Evolutionary conservation across 1,139 yeast genomes (phyloP), one percentile per base, ranked within the genome.

Genomic region (Geotrichum reessii): DNA sequence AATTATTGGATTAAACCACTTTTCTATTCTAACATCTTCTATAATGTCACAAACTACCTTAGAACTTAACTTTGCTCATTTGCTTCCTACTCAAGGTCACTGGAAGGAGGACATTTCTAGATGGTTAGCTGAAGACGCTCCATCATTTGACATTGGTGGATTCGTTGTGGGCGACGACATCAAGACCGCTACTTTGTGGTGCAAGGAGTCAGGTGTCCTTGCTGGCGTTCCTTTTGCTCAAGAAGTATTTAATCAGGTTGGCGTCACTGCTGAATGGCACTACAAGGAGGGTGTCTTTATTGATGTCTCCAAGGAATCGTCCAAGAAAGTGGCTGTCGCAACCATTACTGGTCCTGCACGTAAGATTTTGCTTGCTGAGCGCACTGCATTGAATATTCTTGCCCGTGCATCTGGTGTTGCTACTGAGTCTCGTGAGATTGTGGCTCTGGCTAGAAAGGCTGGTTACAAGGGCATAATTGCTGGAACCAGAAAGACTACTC

Each of bases 401-500:
- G 85, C 96, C 19, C 79, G 98, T 67, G 79, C 91, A 49, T 86
- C 96, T 1, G 98, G 98, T 1, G 81, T 92, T 55, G 97, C 97
- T n/a, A 87, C 96, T 0, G 71, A 72, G 64, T 84, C 95, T 0
- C 74, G 76, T 57, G 74, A 76, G 33, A 81, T 92, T 12, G 76
- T 85, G 58, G 69, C 75, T 21, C 73, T 83, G 60, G 96, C 97
- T 0, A 81, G 83, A 61, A 74, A 81, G 50, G 75, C 81, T n/a
- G 95, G 96, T 0, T 92, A 85, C 71, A 76, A 76, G 2, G 98
- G 97, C 0, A 78, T 86, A 42, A 89, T 92, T 70, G 97, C 98
- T 0, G 98, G 98, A n/a, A 92, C 98, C 1, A 82, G 98, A 69
- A 92, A 92, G 73, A 92, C 97, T n/a, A 92, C 98, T 0, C 98